phyloP scores from a whole-genome alignment of 106 monocot genomes.

The Xerophyta viscosa region DNA sequence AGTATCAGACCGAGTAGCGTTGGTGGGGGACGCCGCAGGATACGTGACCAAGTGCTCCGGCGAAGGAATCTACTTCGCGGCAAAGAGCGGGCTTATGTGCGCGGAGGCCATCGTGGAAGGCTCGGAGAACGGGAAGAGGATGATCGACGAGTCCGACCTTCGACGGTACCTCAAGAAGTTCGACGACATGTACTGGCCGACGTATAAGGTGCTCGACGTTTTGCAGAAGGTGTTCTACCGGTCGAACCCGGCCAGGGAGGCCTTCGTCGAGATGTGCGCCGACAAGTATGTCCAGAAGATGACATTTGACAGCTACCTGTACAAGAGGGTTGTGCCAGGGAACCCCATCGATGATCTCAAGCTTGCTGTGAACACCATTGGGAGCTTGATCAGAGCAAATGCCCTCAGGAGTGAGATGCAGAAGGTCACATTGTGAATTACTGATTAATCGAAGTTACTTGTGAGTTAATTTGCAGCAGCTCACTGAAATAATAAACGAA shows the following conservation, averaged over 20 bases:
- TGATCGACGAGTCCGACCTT: slow-evolving; percentile 80
- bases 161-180: slow-evolving; percentile 69
- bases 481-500: too few species aligned
- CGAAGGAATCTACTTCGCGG: slow-evolving; percentile 97
- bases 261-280: slow-evolving; percentile 78
- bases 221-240: slow-evolving; percentile 99
- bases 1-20: slow-evolving; percentile 46
- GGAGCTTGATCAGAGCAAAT: slow-evolving; percentile 77
- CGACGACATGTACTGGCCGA: slow-evolving; percentile 86
- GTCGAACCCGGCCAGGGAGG: slow-evolving; percentile 69
- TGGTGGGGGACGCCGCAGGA: slow-evolving; percentile 86
- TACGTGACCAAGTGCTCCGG: slow-evolving; percentile 99
- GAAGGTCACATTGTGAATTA: slow-evolving; percentile 54
- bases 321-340: slow-evolving; percentile 85
- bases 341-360: slow-evolving; percentile 85
- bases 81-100: slow-evolving; percentile 89
- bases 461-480: too few species aligned
- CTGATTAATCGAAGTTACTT: neutral
- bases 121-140: slow-evolving; percentile 48
- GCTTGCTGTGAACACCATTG: slow-evolving; percentile 85
- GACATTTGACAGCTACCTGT: slow-evolving; percentile 97
- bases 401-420: slow-evolving; percentile 78
- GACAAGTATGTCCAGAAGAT: slow-evolving; percentile 97
- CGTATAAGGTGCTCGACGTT: slow-evolving; percentile 96
- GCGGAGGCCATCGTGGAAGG: slow-evolving; percentile 72